Percentiles rank a stretch among this genome's conserved stretches.
Conservation (phyloP, 106 monocot species). For the Dendrobium catenatum region DNA sequence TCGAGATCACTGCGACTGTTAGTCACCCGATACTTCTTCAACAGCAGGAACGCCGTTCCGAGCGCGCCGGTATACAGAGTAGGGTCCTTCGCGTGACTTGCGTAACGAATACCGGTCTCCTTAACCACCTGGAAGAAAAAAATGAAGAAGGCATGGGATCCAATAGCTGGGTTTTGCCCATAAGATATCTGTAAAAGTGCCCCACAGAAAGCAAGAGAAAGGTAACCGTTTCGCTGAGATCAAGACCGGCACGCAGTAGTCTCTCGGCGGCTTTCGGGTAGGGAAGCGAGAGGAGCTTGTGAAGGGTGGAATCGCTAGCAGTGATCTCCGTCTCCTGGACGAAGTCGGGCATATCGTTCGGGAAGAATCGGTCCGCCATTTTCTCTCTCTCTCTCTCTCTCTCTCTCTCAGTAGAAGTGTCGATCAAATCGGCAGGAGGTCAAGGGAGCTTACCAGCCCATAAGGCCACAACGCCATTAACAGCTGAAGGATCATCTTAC, state of each 20-base stretch:
- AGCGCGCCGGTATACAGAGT: constrained; percentile 67
- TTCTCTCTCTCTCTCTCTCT: background rate
- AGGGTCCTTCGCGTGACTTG: constrained; percentile 39
- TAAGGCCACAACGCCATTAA: too few relatives aligned
- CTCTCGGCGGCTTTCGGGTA: constrained; percentile 33
- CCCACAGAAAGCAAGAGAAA: background rate
- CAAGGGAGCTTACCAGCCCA: too few relatives aligned
- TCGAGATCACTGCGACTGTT: constrained; percentile 29
- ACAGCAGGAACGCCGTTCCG: constrained; percentile 70
- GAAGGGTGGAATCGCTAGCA: constrained; percentile 18
- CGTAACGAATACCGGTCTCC: constrained; percentile 48
- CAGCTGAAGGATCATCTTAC: background rate
- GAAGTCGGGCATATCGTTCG: constrained; percentile 58
- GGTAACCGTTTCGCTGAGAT: constrained; percentile 44
- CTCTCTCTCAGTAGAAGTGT: background rate
- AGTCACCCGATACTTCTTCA: constrained; percentile 58
- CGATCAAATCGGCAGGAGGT: too few relatives aligned
- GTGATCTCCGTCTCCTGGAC: constrained; percentile 28
- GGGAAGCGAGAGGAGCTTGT: constrained; percentile 41
- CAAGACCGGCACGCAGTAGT: constrained; percentile 37
- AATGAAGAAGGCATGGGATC: background rate
- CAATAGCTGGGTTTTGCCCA: background rate
- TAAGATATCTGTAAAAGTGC: background rate
- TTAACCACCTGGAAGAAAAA: constrained; percentile 49
- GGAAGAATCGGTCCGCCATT: constrained; percentile 73